Percentiles rank a stretch among this genome's conserved stretches.
phyloP scores from a whole-genome alignment of 306 rosid species.

The Rosa chinensis region DNA sequence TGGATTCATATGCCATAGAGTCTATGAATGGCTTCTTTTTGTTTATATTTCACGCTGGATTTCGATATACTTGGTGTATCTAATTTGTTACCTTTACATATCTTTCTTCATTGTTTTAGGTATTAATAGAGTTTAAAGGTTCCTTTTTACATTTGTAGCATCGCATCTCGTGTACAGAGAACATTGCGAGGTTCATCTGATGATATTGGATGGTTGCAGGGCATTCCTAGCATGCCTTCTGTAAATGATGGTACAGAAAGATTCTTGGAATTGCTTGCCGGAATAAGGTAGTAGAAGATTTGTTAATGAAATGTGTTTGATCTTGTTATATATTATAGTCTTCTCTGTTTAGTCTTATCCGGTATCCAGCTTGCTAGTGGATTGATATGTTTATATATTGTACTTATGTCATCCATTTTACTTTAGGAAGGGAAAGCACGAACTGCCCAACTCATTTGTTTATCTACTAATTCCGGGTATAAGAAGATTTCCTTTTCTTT shows the following conservation, averaged over 20 bases:
- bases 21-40: conserved; percentile 16
- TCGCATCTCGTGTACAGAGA: conserved; percentile 47
- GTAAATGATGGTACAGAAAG: conserved; percentile 72
- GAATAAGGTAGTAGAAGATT: conserved; percentile 48
- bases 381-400: background rate
- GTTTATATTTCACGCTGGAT: background rate
- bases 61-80: conserved; percentile 9
- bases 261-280: conserved; percentile 74
- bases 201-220: conserved; percentile 90
- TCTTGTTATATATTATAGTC: background rate
- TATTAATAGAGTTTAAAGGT: conserved; percentile 12
- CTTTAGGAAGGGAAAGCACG: conserved; percentile 64
- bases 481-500: conserved; percentile 11
- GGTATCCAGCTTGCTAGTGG: background rate
- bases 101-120: background rate
- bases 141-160: conserved; percentile 38
- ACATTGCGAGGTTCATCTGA: conserved; percentile 69
- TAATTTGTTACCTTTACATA: conserved; percentile 4
- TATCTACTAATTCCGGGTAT: conserved; percentile 82
- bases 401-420: conserved; percentile 21
- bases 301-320: background rate
- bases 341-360: background rate
- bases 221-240: conserved; percentile 62
- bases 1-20: conserved; percentile 7
- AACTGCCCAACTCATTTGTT: conserved; percentile 68